A percentile compares a stretch with the other conserved stretches of the same genome.
Evolutionary conservation across 2,329 filamentous ascomycete genomes (phyloP).

Genomic region (Hortaea werneckii): DNA sequence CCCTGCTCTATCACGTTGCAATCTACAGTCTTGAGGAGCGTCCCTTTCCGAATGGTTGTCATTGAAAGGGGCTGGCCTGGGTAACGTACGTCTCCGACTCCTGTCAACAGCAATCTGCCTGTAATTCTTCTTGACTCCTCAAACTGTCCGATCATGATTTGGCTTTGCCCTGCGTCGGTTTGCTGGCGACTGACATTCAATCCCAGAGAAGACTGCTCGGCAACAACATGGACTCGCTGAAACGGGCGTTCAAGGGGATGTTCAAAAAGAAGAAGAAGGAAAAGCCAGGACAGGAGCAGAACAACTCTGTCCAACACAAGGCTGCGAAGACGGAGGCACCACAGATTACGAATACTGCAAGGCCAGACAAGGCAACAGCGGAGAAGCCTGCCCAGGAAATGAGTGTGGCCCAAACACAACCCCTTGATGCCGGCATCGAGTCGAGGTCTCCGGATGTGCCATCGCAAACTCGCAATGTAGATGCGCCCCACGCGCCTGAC

Average conservation of each 20-base stretch:
- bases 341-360: not conserved
- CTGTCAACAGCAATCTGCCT: too few relatives aligned
- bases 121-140: too few relatives aligned
- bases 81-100: too few relatives aligned
- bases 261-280: slow-evolving; percentile 15
- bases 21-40: too few relatives aligned
- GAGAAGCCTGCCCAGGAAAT: not conserved
- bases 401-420: slow-evolving; percentile 5
- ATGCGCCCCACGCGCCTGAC: not conserved
- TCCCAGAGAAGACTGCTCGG: not conserved
- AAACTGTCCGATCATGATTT: not conserved
- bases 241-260: slow-evolving; percentile 19
- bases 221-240: slow-evolving; percentile 10
- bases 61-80: too few relatives aligned
- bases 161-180: not conserved
- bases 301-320: not conserved
- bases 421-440: slow-evolving; percentile 4
- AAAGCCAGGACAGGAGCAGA: slow-evolving; percentile 3
- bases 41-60: too few relatives aligned
- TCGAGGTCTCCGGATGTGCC: slow-evolving; percentile 1
- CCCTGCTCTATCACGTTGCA: too few relatives aligned
- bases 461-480: not conserved
- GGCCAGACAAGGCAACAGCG: not conserved
- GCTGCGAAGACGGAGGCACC: not conserved
- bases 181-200: not conserved